Conservation (phyloP, 495 filamentous ascomycete species). For the Lindgomyces ingoldianus region DNA sequence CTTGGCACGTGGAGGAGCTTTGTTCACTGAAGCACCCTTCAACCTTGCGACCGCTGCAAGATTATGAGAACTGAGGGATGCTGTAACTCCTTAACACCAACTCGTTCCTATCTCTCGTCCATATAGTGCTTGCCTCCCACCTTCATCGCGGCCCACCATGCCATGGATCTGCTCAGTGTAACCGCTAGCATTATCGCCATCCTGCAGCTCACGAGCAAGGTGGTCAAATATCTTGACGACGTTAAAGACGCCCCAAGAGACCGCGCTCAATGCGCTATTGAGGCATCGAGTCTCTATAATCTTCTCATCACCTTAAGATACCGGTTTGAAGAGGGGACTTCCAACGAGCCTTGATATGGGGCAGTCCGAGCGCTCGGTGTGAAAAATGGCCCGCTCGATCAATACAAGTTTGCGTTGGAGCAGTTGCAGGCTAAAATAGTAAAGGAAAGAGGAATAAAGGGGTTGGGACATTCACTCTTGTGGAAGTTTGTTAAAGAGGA, state of each 20-base stretch:
- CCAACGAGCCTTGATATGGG: constrained; percentile 26
- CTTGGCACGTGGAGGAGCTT: too few relatives aligned
- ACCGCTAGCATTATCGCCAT: constrained; percentile 42
- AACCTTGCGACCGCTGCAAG: too few relatives aligned
- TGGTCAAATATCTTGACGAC: constrained; percentile 38
- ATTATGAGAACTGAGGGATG: too few relatives aligned
- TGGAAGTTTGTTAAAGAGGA: constrained; percentile 45
- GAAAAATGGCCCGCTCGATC: constrained; percentile 39
- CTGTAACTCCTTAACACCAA: too few relatives aligned
- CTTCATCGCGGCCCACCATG: too few relatives aligned
- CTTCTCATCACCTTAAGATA: constrained; percentile 39
- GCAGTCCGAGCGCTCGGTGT: constrained; percentile 30
- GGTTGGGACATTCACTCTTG: constrained; percentile 24
- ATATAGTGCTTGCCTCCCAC: too few relatives aligned
- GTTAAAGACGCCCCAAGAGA: constrained; percentile 42
- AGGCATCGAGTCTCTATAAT: constrained; percentile 33
- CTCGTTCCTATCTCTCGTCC: too few relatives aligned
- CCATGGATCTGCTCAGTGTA: constrained; percentile 36
- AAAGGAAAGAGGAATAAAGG: constrained; percentile 19
- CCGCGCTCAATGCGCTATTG: constrained; percentile 25
- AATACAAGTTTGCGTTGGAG: constrained; percentile 37
- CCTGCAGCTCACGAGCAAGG: constrained; percentile 35
- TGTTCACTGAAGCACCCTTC: too few relatives aligned
- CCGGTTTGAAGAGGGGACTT: constrained; percentile 31
- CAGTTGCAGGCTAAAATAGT: constrained; percentile 30